Evolutionary conservation across 805 yeast species (phyloP), one percentile per base, ranked within the genome.

Genomic region (Wickerhamiella hasegawae): DNA sequence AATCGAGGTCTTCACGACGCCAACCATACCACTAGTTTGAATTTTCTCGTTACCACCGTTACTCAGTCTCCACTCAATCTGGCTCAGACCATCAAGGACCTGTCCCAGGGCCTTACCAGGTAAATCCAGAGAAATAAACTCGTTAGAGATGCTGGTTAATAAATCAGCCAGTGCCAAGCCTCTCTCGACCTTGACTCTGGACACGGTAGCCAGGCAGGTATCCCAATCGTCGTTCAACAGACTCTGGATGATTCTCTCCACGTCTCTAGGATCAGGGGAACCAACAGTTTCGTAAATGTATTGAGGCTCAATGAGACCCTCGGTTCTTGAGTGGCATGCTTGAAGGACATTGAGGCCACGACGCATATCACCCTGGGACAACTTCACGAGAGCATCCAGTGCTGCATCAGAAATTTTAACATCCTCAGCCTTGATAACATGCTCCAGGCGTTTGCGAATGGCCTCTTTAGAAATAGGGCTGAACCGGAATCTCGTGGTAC

Each of bases 311-410:
- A 90, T 77, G 33, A 69, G 71, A 23, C 65, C 71, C 20, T 54
- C 53, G 23, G 69, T 72, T 2, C 94, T 80, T 0, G 95, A 85
- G 42, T 78, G 71, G 55, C 97, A 82, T 0, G 97, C 93, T 57
- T 90, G 99, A 39, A 90, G 58, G 4, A 90, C 95, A 51, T 90
- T 90, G 46, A 90, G 64, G 1, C 94, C 93, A 34, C 81, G 71
- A 60, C 99, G 72, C 98, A 90, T 90, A 56, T 90, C 99, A 35
- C 99, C 99, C 39, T 74, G 70, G n/a, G 90, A 68, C 37, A 90
- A 64, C 35, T 60, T 63, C 38, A 90, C 61, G 32, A 90, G 59
- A 1, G 94, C 73, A 1, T 58, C 55, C 29, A 68, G 59, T 0
- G 94, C 96, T 1, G 64, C 72, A 0, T 63, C 56, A 1, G 64